Percentiles rank a stretch among this genome's conserved stretches.
phyloP scores from a whole-genome alignment of 2,329 filamentous ascomycete species.

The Fusarium sp. region DNA sequence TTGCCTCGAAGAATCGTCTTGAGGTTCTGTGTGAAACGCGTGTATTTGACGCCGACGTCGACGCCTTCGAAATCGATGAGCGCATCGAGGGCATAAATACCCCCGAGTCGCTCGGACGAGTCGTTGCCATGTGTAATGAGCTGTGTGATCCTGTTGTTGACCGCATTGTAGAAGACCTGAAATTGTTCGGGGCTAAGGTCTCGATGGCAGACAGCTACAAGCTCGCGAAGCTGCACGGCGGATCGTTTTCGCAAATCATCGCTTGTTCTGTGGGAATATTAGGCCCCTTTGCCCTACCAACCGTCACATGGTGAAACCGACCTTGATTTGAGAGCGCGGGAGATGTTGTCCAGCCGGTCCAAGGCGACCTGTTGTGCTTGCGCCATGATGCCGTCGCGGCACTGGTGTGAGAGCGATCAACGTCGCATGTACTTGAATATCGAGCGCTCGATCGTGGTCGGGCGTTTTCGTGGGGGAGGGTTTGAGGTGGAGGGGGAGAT shows the following conservation, averaged over 20 bases:
- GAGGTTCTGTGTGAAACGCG: slow-evolving; percentile 91
- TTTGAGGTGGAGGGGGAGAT: slow-evolving; percentile 17
- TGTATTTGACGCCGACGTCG: slow-evolving; percentile 92
- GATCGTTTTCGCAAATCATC: slow-evolving; percentile 66
- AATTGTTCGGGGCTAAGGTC: slow-evolving; percentile 88
- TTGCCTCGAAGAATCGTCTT: slow-evolving; percentile 89
- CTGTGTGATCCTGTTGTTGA: slow-evolving; percentile 68
- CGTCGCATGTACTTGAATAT: slow-evolving; percentile 45
- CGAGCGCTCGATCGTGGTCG: slow-evolving; percentile 12
- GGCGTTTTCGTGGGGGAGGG: slow-evolving; percentile 1
- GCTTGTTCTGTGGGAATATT: slow-evolving; percentile 45
- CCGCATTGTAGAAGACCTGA: slow-evolving; percentile 65
- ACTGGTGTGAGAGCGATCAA: slow-evolving; percentile 40
- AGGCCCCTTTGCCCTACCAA: slow-evolving; percentile 16
- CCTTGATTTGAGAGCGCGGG: slow-evolving; percentile 68
- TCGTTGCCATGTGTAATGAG: slow-evolving; percentile 89
- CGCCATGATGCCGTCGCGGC: slow-evolving; percentile 52
- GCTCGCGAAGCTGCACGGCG: slow-evolving; percentile 65
- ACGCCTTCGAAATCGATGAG: slow-evolving; percentile 97
- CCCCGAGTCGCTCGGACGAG: slow-evolving; percentile 88
- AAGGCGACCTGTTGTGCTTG: slow-evolving; percentile 65
- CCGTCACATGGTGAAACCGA: slow-evolving; percentile 46
- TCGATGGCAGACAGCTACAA: slow-evolving; percentile 67
- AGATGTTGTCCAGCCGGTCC: slow-evolving; percentile 66
- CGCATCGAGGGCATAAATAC: slow-evolving; percentile 89